Base-by-base conservation (phyloP, 2,329 filamentous ascomycete genomes). In the Paecilomyces formosus region DNA sequence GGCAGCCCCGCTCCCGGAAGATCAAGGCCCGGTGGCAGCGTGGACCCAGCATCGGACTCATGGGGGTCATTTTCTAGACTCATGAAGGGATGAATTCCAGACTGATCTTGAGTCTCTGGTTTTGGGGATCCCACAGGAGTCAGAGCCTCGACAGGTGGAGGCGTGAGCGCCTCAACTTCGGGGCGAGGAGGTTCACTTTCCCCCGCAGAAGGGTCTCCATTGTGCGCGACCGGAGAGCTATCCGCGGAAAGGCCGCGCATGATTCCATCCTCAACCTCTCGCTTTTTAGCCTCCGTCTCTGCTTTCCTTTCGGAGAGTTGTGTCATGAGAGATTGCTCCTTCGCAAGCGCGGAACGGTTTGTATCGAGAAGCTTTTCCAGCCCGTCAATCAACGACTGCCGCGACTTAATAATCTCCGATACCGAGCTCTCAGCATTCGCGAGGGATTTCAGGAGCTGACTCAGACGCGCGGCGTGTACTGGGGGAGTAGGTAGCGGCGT, bases 371-470 rank as follows among this genome's bases (percentile, higher is more conserved):
- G 80, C 69, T 89, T 91, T 75, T 97, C 91, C 4, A 99, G 79
- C 0, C 87, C 91, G 28, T 84, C 82, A 39, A 97, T 87, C 28
- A 99, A 81, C 9, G 85, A 83, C 63, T 85, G 84, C 13, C 94
- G 87, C 1, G 92, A 90, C 70, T 93, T 92, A 70, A 99, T 90
- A 64, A 89, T 90, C 67, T 96, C 91, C 1, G 89, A 87, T 1
- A 97, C 89, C 0, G 93, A 92, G 57, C 86, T 90, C 74, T 99
- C 92, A 3, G 94, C 94, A 63, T 85, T 90, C 21, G 91, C 90
- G 18, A 99, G 82, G 6, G 87, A 89, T 78, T 94, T 97, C 57
- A 97, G 82, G n/a, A 99, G 81, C 2, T 90, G 89, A 63, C 90
- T 92, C 8, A 99, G 83, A 28, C 91, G 88, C 13, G 93, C 93